Evolutionary conservation across 2,329 filamentous ascomycete species (phyloP).

Genomic region (Diaporthe caulivora): DNA sequence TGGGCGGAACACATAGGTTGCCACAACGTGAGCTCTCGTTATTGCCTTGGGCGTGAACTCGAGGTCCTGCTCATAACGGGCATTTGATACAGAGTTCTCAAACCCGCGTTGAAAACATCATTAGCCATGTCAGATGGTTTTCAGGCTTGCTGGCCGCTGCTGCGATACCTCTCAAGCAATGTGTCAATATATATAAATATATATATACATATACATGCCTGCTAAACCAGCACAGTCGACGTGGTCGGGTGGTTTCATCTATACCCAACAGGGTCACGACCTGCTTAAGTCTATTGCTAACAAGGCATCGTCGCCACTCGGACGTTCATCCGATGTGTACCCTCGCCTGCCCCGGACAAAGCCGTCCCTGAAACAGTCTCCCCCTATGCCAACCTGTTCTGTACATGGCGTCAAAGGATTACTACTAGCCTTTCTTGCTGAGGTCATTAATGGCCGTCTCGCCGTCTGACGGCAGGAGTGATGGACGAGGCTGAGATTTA

Average conservation of each 20-base stretch:
- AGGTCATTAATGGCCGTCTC: background rate
- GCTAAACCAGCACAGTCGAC: background rate
- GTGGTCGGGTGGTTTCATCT: background rate
- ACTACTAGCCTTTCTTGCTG: background rate
- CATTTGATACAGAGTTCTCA: no score
- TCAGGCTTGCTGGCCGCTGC: background rate
- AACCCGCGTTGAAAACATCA: background rate
- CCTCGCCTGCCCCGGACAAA: conserved; percentile 16
- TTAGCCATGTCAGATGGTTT: background rate
- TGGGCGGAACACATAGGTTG: background rate
- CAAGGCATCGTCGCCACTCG: background rate
- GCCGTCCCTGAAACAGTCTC: conserved; percentile 14
- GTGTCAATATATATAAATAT: no score
- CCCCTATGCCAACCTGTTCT: background rate
- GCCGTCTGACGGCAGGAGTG: background rate
- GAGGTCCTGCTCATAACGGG: background rate
- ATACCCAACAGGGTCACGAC: background rate
- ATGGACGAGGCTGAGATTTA: background rate
- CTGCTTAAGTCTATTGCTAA: background rate
- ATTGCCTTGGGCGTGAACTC: background rate
- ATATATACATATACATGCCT: background rate
- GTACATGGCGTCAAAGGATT: background rate
- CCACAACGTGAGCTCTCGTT: background rate
- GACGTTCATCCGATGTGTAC: conserved; percentile 15
- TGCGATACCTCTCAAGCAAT: background rate